Base-by-base conservation (phyloP, 805 yeast species). In the Starmerella powellii region DNA sequence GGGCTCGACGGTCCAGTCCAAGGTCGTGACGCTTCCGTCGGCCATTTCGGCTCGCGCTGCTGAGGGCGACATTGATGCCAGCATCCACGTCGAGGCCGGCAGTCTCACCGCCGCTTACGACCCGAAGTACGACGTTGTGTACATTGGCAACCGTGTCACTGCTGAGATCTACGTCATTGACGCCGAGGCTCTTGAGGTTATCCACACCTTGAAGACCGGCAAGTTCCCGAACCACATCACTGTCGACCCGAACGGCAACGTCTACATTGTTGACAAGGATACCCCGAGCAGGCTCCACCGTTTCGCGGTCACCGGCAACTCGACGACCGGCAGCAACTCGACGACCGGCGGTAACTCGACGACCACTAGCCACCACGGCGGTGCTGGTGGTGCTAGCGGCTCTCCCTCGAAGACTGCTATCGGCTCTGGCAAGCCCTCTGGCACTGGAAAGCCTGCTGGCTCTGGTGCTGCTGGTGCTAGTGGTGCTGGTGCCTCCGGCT, bases 151-250 rank as follows among this genome's bases (percentile, higher is more conserved):
- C 45, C 49, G 49, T 16, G 8, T 32, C 8, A 42, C 43, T 27
- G 11, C 24, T 32, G 31, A 24, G 15, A 44, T 46, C 33, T 10
- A 26, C 26, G 49, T 46, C 16, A 46, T 46, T 36, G 49, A 46
- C 17, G 43, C 49, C 17, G 38, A 16, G 13, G 38, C 33, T 35
- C 29, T 15, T 40, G 37, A 37, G 26, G 31, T 43, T 34, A 41
- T 46, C 17, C 31, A 36, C 12, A 18, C 34, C 21, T 27, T 46
- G 12, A 32, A 37, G 33, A 42, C 40, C 38, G 36, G 29, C 12
- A 37, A 40, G 18, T 23, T 23, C 26, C 49, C 49, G 15, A 46
- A 46, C 47, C 47, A 46, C 42, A 32, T 43, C 27, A 10, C 41
- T 16, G 15, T 37, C 20, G 47, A 31, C 32, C 18, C 31, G 29